Percentiles rank a stretch among this genome's conserved stretches.
phyloP scores from a whole-genome alignment of 2,329 filamentous ascomycete species.

The Alternaria triticimaculans region DNA sequence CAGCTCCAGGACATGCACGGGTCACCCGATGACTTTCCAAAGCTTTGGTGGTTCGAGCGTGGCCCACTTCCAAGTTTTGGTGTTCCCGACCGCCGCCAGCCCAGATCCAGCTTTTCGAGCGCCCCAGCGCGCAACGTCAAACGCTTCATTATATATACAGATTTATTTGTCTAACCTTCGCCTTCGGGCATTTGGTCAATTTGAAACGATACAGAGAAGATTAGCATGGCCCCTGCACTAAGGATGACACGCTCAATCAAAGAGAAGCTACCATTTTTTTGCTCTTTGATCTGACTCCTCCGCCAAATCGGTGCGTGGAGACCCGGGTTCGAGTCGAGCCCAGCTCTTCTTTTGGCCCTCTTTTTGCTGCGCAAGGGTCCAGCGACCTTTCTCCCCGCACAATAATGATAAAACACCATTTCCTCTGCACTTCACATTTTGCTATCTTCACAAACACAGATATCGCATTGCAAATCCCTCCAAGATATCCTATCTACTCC shows the following conservation, averaged over 20 bases:
- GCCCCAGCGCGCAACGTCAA: fast-evolving
- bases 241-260: constrained; percentile 75
- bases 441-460: neutral
- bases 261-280: constrained; percentile 49
- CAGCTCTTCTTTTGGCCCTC: neutral
- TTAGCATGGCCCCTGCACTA: constrained; percentile 72
- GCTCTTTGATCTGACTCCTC: neutral
- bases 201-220: constrained; percentile 49
- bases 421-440: neutral
- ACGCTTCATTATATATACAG: neutral
- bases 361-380: neutral
- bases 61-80: neutral
- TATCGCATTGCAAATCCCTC: neutral
- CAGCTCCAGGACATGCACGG: neutral
- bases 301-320: neutral
- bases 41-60: neutral
- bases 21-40: neutral
- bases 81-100: neutral
- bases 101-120: neutral
- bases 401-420: neutral
- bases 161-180: neutral
- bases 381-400: neutral
- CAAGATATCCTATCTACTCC: too few relatives aligned
- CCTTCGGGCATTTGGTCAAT: constrained; percentile 35
- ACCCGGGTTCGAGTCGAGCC: neutral